Conservation (phyloP, 345 rosid genomes). For the Angophora floribunda region DNA sequence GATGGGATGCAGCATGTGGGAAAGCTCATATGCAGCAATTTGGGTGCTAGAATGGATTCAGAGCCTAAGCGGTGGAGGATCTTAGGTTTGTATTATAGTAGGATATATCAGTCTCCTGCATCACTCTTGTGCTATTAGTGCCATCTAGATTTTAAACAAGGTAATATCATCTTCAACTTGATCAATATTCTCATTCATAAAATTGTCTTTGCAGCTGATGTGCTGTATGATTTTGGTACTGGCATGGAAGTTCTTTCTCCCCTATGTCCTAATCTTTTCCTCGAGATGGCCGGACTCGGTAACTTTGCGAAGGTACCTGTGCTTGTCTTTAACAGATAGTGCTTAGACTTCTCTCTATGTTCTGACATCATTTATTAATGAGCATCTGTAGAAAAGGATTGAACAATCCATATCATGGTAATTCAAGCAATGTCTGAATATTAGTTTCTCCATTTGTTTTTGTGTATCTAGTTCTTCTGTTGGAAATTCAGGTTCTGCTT, state of each 20-base stretch:
- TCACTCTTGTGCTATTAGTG: not conserved
- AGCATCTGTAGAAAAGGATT: not conserved
- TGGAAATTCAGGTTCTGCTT: not conserved
- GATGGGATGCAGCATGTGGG: slow-evolving; percentile 99
- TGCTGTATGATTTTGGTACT: slow-evolving; percentile 86
- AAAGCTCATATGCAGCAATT: slow-evolving; percentile 82
- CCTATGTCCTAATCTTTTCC: slow-evolving; percentile 82
- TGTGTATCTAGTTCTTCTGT: not conserved
- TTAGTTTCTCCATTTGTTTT: not conserved
- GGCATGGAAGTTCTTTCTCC: slow-evolving; percentile 93
- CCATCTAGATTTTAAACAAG: not conserved
- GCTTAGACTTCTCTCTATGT: not conserved
- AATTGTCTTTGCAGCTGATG: slow-evolving; percentile 53
- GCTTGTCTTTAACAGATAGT: not conserved
- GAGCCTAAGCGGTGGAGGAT: slow-evolving; percentile 95
- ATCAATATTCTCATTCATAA: not conserved
- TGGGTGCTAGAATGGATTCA: slow-evolving; percentile 98
- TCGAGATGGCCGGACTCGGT: slow-evolving; percentile 94
- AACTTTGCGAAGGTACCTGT: slow-evolving; percentile 73
- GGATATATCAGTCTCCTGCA: not conserved
- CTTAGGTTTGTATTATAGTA: slow-evolving; percentile 36
- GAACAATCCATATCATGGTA: not conserved
- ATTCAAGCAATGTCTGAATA: not conserved
- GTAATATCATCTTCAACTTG: not conserved
- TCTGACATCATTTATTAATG: not conserved